These are phyloP conservation scores for Kodamaea plutei DNA, from an alignment of 1,139 yeast species.

Conservation along the genomic window DNA sequence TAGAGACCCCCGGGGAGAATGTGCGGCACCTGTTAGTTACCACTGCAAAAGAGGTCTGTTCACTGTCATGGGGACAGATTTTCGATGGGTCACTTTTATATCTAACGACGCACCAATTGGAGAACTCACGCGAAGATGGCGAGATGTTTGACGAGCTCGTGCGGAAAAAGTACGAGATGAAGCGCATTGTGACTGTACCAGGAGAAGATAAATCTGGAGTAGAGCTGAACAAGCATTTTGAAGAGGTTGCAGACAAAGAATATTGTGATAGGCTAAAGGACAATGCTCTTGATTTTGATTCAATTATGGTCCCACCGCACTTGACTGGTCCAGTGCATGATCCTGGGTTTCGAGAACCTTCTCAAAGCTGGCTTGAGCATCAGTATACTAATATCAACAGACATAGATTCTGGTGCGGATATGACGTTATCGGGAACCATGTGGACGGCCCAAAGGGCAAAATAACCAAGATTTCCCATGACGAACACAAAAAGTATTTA, in stretches of 20 bases:
- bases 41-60: conserved; percentile 31
- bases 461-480: background rate
- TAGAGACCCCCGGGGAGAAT: conserved; percentile 28
- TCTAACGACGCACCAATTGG: conserved; percentile 34
- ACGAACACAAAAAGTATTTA: conserved; percentile 1
- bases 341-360: conserved; percentile 20
- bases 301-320: too few species aligned
- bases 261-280: too few species aligned
- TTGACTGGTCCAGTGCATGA: conserved; percentile 16
- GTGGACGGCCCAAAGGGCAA: conserved; percentile 10
- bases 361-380: conserved; percentile 22
- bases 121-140: conserved; percentile 21
- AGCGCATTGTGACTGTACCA: too few species aligned
- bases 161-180: conserved; percentile 16
- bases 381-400: too few species aligned
- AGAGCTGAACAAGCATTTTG: too few species aligned
- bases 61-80: conserved; percentile 39
- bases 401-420: conserved; percentile 43
- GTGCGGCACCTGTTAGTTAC: conserved; percentile 16
- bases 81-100: conserved; percentile 24
- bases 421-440: conserved; percentile 28
- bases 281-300: too few species aligned
- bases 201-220: too few species aligned
- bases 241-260: too few species aligned
- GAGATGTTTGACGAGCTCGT: conserved; percentile 13